Evolutionary conservation across 306 rosid genomes (phyloP), one percentile per base, ranked within the genome.

Genomic region (Inga laurina): DNA sequence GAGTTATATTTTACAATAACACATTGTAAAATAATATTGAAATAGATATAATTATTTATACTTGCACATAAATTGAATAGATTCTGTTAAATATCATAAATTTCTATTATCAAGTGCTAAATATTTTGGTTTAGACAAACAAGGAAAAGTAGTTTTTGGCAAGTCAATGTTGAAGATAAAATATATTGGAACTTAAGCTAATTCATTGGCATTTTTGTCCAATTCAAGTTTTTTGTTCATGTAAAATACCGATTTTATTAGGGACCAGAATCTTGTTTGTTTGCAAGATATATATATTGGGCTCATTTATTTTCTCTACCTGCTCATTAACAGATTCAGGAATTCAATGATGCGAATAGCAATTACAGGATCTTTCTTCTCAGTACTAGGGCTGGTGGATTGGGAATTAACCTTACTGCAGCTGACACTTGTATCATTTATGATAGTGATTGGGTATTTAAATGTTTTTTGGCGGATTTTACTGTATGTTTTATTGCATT

Each of bases 361-460:
- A 65, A 85, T 39, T 85, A 12, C 85, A 88, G 91, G 87, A 78
- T 97, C 68, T 97, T 97, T 73, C 91, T 97, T 79, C 91, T 94
- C 57, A 94, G 97, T 87, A 97, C 99, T 62, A 89, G 98, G 89
- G 98, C 99, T 74, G 99, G 99, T 85, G 99, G 99, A 74, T 79
- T 97, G 91, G 98, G 98, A 74, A 97, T 97, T 59, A 97, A 97
- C 84, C 99, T 97, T 57, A 97, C 99, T 64, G 95, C 97, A 12
- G 99, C 99, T 45, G 99, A 97, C 86, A 97, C 99, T 71, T 94
- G 98, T 87, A 94, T 97, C 75, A 92, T 97, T 84, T 97, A 97
- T 78, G 98, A 97, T 85, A 97, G 99, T 82, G 99, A 97, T 72
- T 97, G 99, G 99, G 99, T 97, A 94, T 67, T n/a, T 83, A 70